phyloP scores from a whole-genome alignment of 176 grass and related monocot genomes.

The Zea luxurians region DNA sequence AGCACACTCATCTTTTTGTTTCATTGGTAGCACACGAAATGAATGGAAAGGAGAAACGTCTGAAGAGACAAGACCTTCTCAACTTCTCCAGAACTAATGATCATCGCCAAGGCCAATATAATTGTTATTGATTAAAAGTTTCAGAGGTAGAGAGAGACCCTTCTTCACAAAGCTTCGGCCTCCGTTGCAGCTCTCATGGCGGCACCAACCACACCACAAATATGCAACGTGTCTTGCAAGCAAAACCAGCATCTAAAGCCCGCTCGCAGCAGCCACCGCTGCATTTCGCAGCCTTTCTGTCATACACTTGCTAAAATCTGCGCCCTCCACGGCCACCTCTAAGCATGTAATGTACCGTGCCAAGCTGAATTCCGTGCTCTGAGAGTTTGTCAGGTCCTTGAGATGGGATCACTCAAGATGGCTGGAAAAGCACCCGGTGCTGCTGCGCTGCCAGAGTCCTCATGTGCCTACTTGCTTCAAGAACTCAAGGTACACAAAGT shows the following conservation, averaged over 20 bases:
- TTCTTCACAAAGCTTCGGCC: too few relatives aligned
- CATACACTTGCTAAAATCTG: conserved; percentile 47
- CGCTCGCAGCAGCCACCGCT: conserved; percentile 51
- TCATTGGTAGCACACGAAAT: background rate
- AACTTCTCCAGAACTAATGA: conserved; percentile 6
- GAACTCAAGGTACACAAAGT: conserved; percentile 66
- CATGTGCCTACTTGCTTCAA: conserved; percentile 81
- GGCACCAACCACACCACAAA: conserved; percentile 65
- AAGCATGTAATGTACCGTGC: conserved; percentile 43
- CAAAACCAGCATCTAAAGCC: conserved; percentile 86
- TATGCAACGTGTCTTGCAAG: conserved; percentile 92
- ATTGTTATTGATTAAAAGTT: conserved; percentile 24
- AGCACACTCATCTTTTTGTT: conserved; percentile 47
- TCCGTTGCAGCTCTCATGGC: conserved; percentile 43
- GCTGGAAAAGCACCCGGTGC: conserved; percentile 38
- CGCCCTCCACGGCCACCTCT: conserved; percentile 37
- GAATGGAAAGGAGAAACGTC: conserved; percentile 21
- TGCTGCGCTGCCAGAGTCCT: conserved; percentile 56
- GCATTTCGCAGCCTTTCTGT: conserved; percentile 40
- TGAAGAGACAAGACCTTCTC: conserved; percentile 30
- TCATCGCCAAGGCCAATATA: background rate
- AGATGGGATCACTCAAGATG: conserved; percentile 72
- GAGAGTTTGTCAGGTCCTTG: conserved; percentile 17
- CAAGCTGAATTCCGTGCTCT: conserved; percentile 24
- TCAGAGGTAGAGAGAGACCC: background rate